Evolutionary conservation across 345 rosid species (phyloP).

Genomic region (Eucalyptus polybractea): DNA sequence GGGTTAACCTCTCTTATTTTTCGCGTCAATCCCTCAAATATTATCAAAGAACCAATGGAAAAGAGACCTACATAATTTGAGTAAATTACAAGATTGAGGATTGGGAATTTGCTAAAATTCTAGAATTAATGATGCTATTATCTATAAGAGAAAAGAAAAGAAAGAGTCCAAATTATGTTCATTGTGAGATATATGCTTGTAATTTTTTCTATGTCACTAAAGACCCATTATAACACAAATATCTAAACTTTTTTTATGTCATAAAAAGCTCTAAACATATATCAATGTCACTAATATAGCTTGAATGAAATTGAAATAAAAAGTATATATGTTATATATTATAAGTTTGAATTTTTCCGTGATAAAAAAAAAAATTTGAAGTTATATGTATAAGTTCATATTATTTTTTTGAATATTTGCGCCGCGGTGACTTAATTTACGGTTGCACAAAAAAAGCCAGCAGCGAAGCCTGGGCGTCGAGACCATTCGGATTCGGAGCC

Average conservation of each 20-base stretch:
- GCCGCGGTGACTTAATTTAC: neutral
- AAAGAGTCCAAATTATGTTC: no score
- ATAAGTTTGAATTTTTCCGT: no score
- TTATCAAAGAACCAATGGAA: neutral
- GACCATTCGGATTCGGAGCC: neutral
- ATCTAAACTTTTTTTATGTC: rapidly evolving
- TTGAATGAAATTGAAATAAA: neutral
- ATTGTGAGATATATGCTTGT: rapidly evolving
- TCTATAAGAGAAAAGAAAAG: rapidly evolving
- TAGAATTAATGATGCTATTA: rapidly evolving
- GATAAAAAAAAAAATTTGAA: no score
- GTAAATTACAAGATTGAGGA: neutral
- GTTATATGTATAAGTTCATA: neutral
- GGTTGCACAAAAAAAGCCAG: neutral
- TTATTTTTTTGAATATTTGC: neutral
- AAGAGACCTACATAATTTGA: neutral
- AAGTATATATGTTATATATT: no score
- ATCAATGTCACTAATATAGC: rapidly evolving
- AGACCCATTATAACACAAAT: neutral
- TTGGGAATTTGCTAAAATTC: neutral
- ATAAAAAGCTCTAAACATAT: no score
- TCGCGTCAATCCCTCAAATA: rapidly evolving
- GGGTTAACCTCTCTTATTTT: neutral
- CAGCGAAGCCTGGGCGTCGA: neutral
- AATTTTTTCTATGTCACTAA: rapidly evolving